Evolutionary conservation across 78 protist species (phyloP), one percentile per base, ranked within the genome.

Genomic region (Dictyostelium brefeldianum): DNA sequence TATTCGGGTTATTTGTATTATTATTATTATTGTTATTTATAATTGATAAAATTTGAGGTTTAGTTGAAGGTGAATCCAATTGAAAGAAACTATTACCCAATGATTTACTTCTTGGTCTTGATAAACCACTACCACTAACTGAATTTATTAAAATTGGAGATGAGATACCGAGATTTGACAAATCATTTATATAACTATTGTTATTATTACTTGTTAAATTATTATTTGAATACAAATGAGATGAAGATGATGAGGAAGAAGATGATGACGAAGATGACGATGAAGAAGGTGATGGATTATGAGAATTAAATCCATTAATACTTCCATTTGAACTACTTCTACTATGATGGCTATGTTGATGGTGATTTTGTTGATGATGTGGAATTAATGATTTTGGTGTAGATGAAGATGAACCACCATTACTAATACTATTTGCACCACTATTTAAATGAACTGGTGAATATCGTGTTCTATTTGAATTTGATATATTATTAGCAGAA

Each of bases 21-120:
- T 15, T 15, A 29, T 29, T 67, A 29, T 67, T 67, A 2, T 36
- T 36, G 43, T 36, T 31, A 36, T 74, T 36, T 18, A 46, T 27
- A 15, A 77, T 77, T 77, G 51, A 36, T 17, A 75, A 14, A 25
- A 27, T 48, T 75, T 75, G 48, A 14, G 81, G 47, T 14, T 41
- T 22, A 4, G 62, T 41, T 20, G 62, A 18, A n/a, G 80, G 73
- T 3, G 54, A 25, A 15, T 82, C 78, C 31, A 82, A 69, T n/a
- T 48, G 79, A 48, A 65, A 65, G 7, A 71, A 50, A 18, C 36
- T 36, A 17, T 51, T 31, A 69, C 90, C 57, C 27, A 82, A 69
- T 70, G 90, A 82, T 70, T 82, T 82, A 36, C 80, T 69, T 69
- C 90, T 65, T 11, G 91, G 79, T 62, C 80, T 50, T 12, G 77